Evolutionary conservation across 441 rosid species (phyloP).

Genomic region (Populus hybrid): DNA sequence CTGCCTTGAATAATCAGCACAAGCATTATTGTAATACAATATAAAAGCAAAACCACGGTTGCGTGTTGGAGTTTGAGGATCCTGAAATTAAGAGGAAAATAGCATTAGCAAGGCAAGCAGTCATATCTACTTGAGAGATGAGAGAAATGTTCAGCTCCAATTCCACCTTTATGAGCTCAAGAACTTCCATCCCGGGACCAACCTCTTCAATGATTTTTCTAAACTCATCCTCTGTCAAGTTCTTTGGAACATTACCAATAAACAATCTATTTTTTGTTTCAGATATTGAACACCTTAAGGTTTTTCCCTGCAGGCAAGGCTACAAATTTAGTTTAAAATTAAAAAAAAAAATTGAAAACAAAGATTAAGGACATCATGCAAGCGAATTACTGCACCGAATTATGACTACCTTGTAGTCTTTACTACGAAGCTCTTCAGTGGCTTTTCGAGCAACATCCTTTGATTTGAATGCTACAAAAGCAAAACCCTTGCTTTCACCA

Average conservation of each 20-base stretch:
- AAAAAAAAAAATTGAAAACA: slow-evolving; percentile 7
- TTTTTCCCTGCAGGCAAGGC: slow-evolving; percentile 65
- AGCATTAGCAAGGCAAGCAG: slow-evolving; percentile 23
- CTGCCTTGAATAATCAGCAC: slow-evolving; percentile 96
- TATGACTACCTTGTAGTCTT: slow-evolving; percentile 76
- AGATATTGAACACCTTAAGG: slow-evolving; percentile 83
- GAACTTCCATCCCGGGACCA: slow-evolving; percentile 87
- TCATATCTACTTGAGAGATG: neutral
- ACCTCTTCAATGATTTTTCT: slow-evolving; percentile 67
- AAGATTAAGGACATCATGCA: slow-evolving; percentile 4
- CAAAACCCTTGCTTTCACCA: slow-evolving; percentile 95
- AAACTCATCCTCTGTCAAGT: slow-evolving; percentile 83
- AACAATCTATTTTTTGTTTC: slow-evolving; percentile 91
- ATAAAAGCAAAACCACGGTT: slow-evolving; percentile 97
- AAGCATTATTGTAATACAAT: slow-evolving; percentile 88
- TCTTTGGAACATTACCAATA: slow-evolving; percentile 92
- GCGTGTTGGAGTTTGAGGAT: slow-evolving; percentile 72
- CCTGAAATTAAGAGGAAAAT: slow-evolving; percentile 44
- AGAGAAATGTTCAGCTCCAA: slow-evolving; percentile 17
- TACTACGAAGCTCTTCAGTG: slow-evolving; percentile 74
- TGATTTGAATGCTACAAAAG: slow-evolving; percentile 73
- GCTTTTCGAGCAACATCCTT: slow-evolving; percentile 79
- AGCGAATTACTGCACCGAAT: neutral
- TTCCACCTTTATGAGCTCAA: slow-evolving; percentile 86
- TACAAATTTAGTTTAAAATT: slow-evolving; percentile 8